Base-by-base conservation (phyloP, 495 filamentous ascomycete genomes). In the Penicillium simplicissimum region DNA sequence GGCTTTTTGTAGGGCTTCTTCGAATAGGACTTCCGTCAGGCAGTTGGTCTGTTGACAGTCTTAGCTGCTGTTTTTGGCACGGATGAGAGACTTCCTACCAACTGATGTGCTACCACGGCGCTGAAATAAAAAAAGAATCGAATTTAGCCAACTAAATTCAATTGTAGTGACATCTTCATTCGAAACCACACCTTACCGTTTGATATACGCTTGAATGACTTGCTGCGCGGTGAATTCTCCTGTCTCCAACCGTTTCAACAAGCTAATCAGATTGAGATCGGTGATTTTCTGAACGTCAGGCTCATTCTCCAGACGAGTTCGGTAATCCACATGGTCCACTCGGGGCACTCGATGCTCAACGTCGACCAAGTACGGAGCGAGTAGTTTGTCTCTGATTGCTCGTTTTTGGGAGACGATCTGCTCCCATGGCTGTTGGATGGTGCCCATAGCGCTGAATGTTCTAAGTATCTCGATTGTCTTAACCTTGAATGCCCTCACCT, bases 21-120 rank as follows among this genome's bases (percentile, higher is more conserved):
- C 77, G 60, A 90, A 89, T 40, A 88, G 75, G 34, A 87, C 81
- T 63, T 92, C 88, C 3, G 83, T 87, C 8, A 89, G 72, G 58
- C 86, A 87, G 60, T 88, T 87, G 52, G 76, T 83, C 67, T 84
- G 28, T 34, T 2, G 23, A 8, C 13, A 0, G 5, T 10, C 3
- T 51, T 5, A 63, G 38, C 21, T 5, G 34, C 13, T 48, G 17
- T 0, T 38, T 11, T 14, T 31, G 19, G n/a, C 31, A 15, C 14
- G 21, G 28, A 28, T 28, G 1, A 14, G 40, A 23, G 25, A 11
- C 28, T 14, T 5, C 0, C 55, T 59, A 83, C 80, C 31, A 87
- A 52, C 67, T 86, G 84, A 61, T 88, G 84, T 21, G 82, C 82
- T 45, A 87, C 68, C 40, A 75, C 76, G n/a, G 84, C 82, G 36